Base-by-base conservation (phyloP, 1,139 yeast genomes). In the Pichia sp. region DNA sequence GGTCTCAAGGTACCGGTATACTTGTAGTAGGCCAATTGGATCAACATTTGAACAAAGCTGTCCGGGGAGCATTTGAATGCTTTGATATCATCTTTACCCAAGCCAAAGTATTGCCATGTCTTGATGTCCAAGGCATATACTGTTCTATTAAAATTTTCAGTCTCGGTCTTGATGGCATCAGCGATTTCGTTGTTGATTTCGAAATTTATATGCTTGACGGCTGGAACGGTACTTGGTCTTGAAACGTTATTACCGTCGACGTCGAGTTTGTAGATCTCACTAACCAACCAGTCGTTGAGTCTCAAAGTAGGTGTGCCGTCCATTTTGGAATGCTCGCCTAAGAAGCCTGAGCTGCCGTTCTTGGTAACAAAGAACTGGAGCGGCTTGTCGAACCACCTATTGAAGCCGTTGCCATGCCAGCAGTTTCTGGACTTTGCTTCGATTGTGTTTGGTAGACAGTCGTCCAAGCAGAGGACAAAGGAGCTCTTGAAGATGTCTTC, bases 281-380 rank as follows among this genome's bases (percentile, higher is more conserved):
- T 78, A 62, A 84, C 77, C 51, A 92, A 78, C 67, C 78, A 84
- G 72, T 90, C 92, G 72, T 92, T 92, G 74, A 93, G 75, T 65
- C 92, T 85, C 65, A 89, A 84, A 42, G 97, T 93, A 66, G 97
- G 97, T 23, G 97, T 90, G 60, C 98, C 99, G 72, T 93, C 99
- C 98, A 93, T 93, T 78, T 82, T 87, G 38, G 97, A 90, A 75
- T 93, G 99, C 74, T 93, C 99, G 59, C 96, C 98, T 68, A 90
- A 75, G 76, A 90, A 92, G 1, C 97, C 98, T 23, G 97, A 88
- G 62, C 84, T 78, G 59, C 96, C 97, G 70, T 90, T 90, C 61
- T 84, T 85, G 60, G 87, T 76, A 55, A 93, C 82, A 62, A 90
- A 81, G 69, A 89, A 86, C 75, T 93, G 95, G 61, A 88, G 75